Base-by-base conservation (phyloP, 805 yeast species). In the Millerago galiae region DNA sequence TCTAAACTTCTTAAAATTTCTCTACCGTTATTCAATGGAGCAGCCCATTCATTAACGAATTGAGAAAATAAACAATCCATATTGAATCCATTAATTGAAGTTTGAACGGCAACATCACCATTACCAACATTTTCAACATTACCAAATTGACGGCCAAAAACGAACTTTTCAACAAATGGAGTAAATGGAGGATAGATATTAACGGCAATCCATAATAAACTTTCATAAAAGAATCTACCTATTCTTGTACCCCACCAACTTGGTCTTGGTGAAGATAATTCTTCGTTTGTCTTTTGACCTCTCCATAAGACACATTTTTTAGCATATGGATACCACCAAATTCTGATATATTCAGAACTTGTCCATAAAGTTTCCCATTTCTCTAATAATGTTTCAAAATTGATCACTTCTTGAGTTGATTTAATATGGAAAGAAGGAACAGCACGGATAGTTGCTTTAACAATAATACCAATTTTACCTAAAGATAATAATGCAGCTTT, bases 261-360 rank as follows among this genome's bases (percentile, higher is more conserved):
- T 16, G 71, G 70, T 55, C 86, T 70, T 26, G 93, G 87, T 3
- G 65, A 68, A 5, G 84, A 73, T 36, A 77, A 63, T 1, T 81
- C 74, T 30, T 82, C 85, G 21, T 67, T 66, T 1, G 95, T 77
- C 58, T 87, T 87, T 18, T 76, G 66, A 31, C 95, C 98, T 58
- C 95, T 77, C 97, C 98, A 91, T 38, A 89, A 68, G 27, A 89
- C 79, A 68, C 95, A 86, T 56, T 83, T 83, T 40, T 78, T 76
- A 14, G 93, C 72, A 62, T 91, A 93, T 1, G 99, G 98, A 63
- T 84, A 93, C 98, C 98, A 93, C 97, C 98, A 91, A 38, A 89
- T 77, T 50, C 98, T 77, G 36, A 89, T 83, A 57, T 79, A 91
- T 65, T 91, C 99, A n/a, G 88, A 74, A 37, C 87, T 79, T 4